phyloP scores from a whole-genome alignment of 768 basidiomycete genomes.

The Suillus brevipes region DNA sequence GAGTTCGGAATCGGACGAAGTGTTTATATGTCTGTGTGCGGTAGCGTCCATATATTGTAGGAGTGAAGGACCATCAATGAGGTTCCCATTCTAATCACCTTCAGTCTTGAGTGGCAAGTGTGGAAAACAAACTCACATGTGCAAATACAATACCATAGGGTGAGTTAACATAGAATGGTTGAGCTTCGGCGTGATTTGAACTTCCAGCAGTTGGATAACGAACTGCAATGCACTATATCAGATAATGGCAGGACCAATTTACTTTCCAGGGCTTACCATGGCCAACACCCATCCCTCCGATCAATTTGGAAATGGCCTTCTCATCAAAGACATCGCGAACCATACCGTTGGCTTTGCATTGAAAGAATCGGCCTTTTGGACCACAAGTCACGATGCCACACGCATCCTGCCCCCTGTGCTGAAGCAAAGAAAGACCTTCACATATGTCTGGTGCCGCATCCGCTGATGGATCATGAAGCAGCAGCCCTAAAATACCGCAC shows the following conservation, averaged over 20 bases:
- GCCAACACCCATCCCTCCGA: conserved; percentile 96
- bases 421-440: conserved; percentile 92
- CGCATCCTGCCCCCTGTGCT: conserved; percentile 98
- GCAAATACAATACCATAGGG: conserved; percentile 98
- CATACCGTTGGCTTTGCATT: conserved; percentile 99
- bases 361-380: conserved; percentile 90
- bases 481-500: conserved; percentile 92
- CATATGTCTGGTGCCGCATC: conserved; percentile 86
- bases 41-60: conserved; percentile 93
- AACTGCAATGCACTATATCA: conserved; percentile 47
- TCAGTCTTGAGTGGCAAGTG: conserved; percentile 1
- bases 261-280: conserved; percentile 59
- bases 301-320: conserved; percentile 68
- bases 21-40: conserved; percentile 98
- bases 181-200: conserved; percentile 95
- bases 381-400: conserved; percentile 98
- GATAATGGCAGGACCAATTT: conserved; percentile 23
- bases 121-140: conserved; percentile 61
- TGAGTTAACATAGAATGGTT: conserved; percentile 99
- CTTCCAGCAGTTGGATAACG: conserved; percentile 98
- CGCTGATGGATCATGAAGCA: conserved; percentile 73
- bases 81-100: conserved; percentile 84
- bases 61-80: conserved; percentile 88
- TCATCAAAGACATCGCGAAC: conserved; percentile 95
- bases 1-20: conserved; percentile 95